Evolutionary conservation across 1,284 basidiomycete genomes (phyloP), one percentile per base, ranked within the genome.

Genomic region (Cryptococcus hybrid): DNA sequence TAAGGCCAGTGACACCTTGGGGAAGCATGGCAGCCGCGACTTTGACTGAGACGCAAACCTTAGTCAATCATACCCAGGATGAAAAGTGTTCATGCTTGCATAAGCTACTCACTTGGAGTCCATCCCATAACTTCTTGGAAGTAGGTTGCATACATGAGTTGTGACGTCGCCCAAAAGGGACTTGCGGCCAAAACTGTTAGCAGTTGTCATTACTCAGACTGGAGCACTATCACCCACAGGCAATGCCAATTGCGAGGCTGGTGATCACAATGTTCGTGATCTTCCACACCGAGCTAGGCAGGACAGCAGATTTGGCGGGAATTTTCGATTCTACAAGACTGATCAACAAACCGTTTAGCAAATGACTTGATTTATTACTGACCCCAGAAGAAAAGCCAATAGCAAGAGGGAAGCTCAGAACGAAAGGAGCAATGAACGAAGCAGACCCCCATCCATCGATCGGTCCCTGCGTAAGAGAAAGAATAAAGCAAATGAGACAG

Each of bases 361-460:
- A 18, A 39, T 13, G 5, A 30, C 30, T 12, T 15, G 51, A n/a
- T 2, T 6, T 24, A 54, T 5, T 7, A 51, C 60, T 54, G n/a
- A 61, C 60, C 60, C 69, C 70, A 77, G 43, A 71, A 54, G 69
- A 76, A 77, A 78, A 78, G 6, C 24, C 60, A 45, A 68, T 53
- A 37, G 56, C 68, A 44, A 71, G 56, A 12, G 66, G 55, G 18
- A 69, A 63, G 12, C 68, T 57, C 36, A 77, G 55, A 35, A 74
- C 55, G 56, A 78, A 71, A 0, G 76, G 75, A 5, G 73, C 74
- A 50, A 78, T 74, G 61, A 78, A 78, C 46, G 60, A 65, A 8
- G 73, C 68, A 2, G 65, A 68, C 35, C 54, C 56, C 74, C 74
- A 78, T 0, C 74, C 74, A 54, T 71, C 63, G 49, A 69, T 68